Evolutionary conservation across 2,329 filamentous ascomycete genomes (phyloP).

Genomic region (Penicillium sp.): DNA sequence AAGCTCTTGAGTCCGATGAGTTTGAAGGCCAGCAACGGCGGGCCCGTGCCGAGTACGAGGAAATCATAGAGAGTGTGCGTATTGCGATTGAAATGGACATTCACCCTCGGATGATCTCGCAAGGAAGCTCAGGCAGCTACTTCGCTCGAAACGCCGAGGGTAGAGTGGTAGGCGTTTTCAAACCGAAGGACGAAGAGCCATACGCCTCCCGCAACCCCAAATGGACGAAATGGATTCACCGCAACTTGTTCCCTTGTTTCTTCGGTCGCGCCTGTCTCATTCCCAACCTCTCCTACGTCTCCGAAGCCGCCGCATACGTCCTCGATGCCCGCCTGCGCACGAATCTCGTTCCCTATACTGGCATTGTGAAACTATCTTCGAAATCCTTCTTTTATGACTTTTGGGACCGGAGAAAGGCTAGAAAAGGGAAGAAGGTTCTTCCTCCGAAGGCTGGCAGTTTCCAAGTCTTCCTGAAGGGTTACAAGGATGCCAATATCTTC

Average conservation of each 20-base stretch:
- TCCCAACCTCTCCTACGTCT: conserved; percentile 95
- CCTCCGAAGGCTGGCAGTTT: conserved; percentile 93
- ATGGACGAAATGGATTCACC: conserved; percentile 99
- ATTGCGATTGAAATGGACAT: conserved; percentile 83
- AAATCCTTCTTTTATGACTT: conserved; percentile 98
- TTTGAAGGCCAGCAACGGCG: conserved; percentile 59
- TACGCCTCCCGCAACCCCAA: conserved; percentile 97
- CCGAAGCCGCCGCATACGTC: conserved; percentile 93
- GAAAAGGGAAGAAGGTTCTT: conserved; percentile 78
- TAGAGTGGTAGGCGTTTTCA: conserved; percentile 96
- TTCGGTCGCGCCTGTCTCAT: conserved; percentile 95
- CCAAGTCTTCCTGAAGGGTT: conserved; percentile 94
- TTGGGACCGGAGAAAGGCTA: conserved; percentile 86
- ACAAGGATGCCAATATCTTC: conserved; percentile 95
- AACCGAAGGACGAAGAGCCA: conserved; percentile 97
- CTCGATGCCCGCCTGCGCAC: conserved; percentile 87
- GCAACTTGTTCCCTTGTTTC: conserved; percentile 94
- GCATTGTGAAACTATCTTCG: conserved; percentile 88
- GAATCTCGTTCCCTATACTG: conserved; percentile 91
- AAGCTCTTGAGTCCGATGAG: conserved; percentile 61
- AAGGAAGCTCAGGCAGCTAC: conserved; percentile 96
- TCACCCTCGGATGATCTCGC: conserved; percentile 92
- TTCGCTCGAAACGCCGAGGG: conserved; percentile 89
- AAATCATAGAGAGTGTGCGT: conserved; percentile 83
- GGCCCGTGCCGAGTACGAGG: conserved; percentile 77